phyloP scores from a whole-genome alignment of 2,329 filamentous ascomycete species.

The Fusarium foetens region DNA sequence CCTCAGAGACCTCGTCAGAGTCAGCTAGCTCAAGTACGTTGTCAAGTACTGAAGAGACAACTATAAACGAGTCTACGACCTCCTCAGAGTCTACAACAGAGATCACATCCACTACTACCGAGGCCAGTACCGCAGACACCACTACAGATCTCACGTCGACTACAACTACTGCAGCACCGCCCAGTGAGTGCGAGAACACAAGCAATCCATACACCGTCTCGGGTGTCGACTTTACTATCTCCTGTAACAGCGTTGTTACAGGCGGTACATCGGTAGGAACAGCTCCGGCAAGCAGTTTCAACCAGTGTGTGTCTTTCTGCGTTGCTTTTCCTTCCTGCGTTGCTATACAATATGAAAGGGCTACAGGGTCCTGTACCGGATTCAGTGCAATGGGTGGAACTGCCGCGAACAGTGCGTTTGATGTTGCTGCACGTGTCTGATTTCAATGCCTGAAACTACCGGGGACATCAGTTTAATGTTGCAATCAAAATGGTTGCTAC shows the following conservation, averaged over 20 bases:
- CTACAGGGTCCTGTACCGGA: not conserved
- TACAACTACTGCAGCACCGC: not conserved
- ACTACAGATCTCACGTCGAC: not conserved
- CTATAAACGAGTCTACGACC: not conserved
- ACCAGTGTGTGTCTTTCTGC: not conserved
- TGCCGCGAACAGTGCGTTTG: not conserved
- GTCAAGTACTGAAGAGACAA: not conserved
- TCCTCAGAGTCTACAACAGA: too few relatives aligned
- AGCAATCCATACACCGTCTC: not conserved
- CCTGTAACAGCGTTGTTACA: not conserved
- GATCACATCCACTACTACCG: not conserved
- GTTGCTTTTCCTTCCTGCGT: too few relatives aligned
- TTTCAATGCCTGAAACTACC: accelerated
- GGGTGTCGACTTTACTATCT: not conserved
- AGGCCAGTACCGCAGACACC: not conserved
- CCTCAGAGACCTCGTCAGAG: not conserved
- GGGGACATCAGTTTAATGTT: not conserved
- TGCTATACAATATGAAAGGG: not conserved
- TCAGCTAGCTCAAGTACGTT: not conserved
- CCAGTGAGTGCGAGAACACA: not conserved
- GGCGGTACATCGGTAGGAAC: not conserved
- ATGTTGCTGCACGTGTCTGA: not conserved
- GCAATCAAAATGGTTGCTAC: not conserved
- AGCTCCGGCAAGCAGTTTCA: not conserved
- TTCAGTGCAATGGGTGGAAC: not conserved